Percentiles rank a stretch among this genome's conserved stretches.
These are phyloP conservation scores for Pseudozyma flocculosa DNA, from an alignment of 1,284 basidiomycete species.

Conservation along the genomic window DNA sequence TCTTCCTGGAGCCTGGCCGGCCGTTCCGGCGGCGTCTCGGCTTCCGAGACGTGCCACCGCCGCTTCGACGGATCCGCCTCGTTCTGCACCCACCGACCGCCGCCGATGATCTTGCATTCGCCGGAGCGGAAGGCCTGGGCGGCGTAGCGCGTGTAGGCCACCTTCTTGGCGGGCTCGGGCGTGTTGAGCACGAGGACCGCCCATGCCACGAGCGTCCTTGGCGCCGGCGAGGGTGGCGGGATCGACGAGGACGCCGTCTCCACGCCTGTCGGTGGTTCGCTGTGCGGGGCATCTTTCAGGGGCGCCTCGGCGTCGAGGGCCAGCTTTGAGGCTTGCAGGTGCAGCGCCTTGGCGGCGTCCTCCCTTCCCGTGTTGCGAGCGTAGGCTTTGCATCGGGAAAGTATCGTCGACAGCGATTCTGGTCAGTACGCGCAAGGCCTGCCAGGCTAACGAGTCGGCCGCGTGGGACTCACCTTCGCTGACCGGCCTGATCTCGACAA, in stretches of 20 bases:
- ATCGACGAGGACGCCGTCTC: background rate
- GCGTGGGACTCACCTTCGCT: slow-evolving; percentile 65
- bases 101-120: slow-evolving; percentile 68
- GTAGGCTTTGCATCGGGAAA: slow-evolving; percentile 4
- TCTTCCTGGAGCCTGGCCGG: slow-evolving; percentile 64
- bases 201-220: slow-evolving; percentile 70
- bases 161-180: slow-evolving; percentile 70
- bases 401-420: no score
- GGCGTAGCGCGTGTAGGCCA: slow-evolving; percentile 70
- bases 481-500: slow-evolving; percentile 75
- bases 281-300: no score
- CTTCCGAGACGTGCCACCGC: slow-evolving; percentile 26
- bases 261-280: background rate
- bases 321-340: slow-evolving; percentile 14
- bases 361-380: slow-evolving; percentile 8
- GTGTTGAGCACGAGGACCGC: slow-evolving; percentile 74
- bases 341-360: slow-evolving; percentile 19
- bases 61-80: slow-evolving; percentile 4
- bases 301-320: slow-evolving; percentile 54
- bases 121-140: slow-evolving; percentile 72
- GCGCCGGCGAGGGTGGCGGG: slow-evolving; percentile 30
- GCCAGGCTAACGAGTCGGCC: no score
- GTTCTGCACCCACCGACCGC: slow-evolving; percentile 30
- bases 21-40: slow-evolving; percentile 65
- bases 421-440: no score